Evolutionary conservation across 78 protist genomes (phyloP).

Genomic region (Anaeramoeba ignava): DNA sequence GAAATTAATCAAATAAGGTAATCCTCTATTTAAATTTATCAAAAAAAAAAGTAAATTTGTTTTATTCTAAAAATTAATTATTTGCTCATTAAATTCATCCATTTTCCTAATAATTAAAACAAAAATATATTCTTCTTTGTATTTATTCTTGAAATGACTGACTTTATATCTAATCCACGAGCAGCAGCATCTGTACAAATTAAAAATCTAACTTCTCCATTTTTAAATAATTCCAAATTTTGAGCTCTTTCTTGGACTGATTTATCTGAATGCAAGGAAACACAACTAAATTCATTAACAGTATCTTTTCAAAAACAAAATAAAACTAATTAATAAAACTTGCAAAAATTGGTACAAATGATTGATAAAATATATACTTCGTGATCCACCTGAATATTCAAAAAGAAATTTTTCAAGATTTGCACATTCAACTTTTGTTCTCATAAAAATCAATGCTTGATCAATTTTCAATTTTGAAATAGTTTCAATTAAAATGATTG

Average conservation of each 20-base stretch:
- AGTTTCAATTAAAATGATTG: conserved; percentile 11
- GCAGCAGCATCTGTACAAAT: conserved; percentile 70
- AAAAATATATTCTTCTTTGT: no score
- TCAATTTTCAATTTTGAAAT: conserved; percentile 58
- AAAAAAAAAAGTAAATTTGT: no score
- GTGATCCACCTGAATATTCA: not conserved
- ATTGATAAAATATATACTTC: not conserved
- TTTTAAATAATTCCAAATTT: conserved; percentile 41
- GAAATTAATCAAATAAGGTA: conserved; percentile 25
- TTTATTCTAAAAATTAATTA: no score
- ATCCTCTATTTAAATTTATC: no score
- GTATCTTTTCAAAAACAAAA: conserved; percentile 20
- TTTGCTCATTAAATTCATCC: no score
- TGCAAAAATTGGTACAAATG: not conserved
- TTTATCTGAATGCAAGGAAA: no score
- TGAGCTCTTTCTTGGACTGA: no score
- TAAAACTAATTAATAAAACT: conserved; percentile 22
- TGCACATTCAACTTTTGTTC: conserved; percentile 69
- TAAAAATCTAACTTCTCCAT: conserved; percentile 53
- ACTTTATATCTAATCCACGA: conserved; percentile 55
- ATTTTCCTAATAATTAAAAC: no score
- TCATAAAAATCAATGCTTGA: conserved; percentile 60
- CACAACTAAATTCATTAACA: not conserved
- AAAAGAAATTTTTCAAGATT: conserved; percentile 23
- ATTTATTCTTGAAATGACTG: conserved; percentile 51